Evolutionary conservation across 1,284 basidiomycete genomes (phyloP).

Genomic region (Schizophyllum amplum): DNA sequence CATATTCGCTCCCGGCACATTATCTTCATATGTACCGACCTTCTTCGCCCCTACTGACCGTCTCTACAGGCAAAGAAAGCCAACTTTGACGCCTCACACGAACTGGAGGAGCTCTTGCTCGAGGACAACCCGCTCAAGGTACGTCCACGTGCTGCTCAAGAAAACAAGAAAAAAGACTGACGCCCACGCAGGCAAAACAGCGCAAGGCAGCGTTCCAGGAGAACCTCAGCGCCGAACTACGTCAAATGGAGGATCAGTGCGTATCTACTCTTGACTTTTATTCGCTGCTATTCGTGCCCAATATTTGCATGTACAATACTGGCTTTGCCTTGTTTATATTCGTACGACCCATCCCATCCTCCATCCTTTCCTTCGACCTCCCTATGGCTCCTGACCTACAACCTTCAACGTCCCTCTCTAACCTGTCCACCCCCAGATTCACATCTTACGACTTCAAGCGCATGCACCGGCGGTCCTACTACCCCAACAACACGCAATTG

Average conservation of each 20-base stretch:
- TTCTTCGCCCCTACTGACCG: conserved; percentile 5
- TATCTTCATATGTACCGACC: neutral
- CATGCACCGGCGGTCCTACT: conserved; percentile 78
- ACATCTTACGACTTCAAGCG: conserved; percentile 79
- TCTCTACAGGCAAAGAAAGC: conserved; percentile 83
- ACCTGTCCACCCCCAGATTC: conserved; percentile 38
- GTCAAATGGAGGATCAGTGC: conserved; percentile 97
- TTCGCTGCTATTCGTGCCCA: neutral
- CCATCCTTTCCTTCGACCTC: conserved; percentile 4
- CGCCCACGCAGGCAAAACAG: conserved; percentile 52
- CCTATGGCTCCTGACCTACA: too few species aligned
- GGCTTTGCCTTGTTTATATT: too few species aligned
- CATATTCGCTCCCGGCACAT: neutral
- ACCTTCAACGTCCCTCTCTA: neutral
- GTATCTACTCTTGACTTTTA: conserved; percentile 23
- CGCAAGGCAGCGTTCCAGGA: conserved; percentile 83
- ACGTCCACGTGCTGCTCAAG: too few species aligned
- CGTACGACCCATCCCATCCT: neutral
- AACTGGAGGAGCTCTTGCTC: conserved; percentile 89
- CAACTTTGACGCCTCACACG: conserved; percentile 99
- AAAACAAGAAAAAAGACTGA: too few species aligned
- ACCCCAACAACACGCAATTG: conserved; percentile 68
- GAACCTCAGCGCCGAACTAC: conserved; percentile 82
- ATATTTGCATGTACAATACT: too few species aligned
- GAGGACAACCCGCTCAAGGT: conserved; percentile 94